Base-by-base conservation (phyloP, 2,329 filamentous ascomycete genomes). In the Ascochyta fabae region DNA sequence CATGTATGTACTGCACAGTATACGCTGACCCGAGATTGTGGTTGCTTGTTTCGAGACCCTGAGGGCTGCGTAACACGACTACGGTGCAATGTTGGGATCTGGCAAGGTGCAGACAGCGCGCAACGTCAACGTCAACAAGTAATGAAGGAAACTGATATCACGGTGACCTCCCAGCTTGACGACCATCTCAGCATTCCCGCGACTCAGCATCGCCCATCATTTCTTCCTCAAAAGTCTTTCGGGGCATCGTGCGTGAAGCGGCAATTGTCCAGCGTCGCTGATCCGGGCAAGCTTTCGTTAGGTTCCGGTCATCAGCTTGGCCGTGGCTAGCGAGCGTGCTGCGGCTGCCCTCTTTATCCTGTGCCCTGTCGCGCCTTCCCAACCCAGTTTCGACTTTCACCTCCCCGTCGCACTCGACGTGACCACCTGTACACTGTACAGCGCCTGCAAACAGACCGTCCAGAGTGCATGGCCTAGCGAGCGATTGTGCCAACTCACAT, bases 401-500 rank as follows among this genome's bases (percentile, higher is more conserved):
- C 29, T 31, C 29, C 29, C 29, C 29, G 44, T 42, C 27, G 52
- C 56, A 48, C 43, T 34, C 51, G 31, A 48, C 58, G 60, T 60
- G 48, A 58, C 41, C 39, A 29, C 54, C 27, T 12, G 38, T 29
- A 42, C 60, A 53, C 27, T 12, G 38, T 34, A 46, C 60, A 53
- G 34, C 56, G 42, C 56, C 50, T 35, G 40, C 48, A 47, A 48
- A 41, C 48, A 46, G 46, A 41, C 42, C 44, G 35, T 44, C 22
- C 46, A 45, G 43, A 65, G 69, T 64, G 67, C 61, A 68, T 70
- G 70, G 66, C 63, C 58, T 35, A 29, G 51, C 46, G 7, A 48
- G 58, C 53, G 46, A 46, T 53, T 58, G 56, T 56, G 53, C 33
- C 48, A 48, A 58, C 43, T 39, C 59, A 60, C 60, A 38, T 60